These are phyloP conservation scores for Zostera marina DNA, from an alignment of 116 monocot genomes.

Conservation along the genomic window DNA sequence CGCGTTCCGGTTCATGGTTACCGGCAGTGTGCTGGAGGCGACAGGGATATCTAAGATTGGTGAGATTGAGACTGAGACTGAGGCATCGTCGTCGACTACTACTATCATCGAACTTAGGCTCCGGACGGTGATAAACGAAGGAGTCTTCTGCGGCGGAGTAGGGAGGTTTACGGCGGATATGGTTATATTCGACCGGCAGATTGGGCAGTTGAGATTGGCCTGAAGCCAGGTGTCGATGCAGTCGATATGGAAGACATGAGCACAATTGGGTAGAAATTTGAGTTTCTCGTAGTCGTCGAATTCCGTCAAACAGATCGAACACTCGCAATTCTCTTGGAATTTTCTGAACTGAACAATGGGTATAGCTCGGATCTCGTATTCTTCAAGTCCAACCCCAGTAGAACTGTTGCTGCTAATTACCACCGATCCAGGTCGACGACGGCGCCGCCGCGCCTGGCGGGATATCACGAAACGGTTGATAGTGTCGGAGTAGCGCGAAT, in stretches of 20 bases:
- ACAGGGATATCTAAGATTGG: too few species aligned
- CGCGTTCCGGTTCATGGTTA: not conserved
- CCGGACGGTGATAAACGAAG: slow-evolving; percentile 7
- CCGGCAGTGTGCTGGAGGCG: too few species aligned
- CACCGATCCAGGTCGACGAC: not conserved
- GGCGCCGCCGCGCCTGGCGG: not conserved
- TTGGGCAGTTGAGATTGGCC: slow-evolving; percentile 37
- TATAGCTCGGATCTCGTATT: slow-evolving; percentile 20
- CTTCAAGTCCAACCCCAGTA: slow-evolving; percentile 15
- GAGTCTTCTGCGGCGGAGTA: not conserved
- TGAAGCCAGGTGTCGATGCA: slow-evolving; percentile 78
- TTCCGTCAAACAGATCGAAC: slow-evolving; percentile 46
- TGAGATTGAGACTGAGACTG: not conserved
- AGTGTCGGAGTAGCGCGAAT: slow-evolving; percentile 16
- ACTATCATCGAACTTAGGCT: slow-evolving; percentile 3
- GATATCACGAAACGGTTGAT: slow-evolving; percentile 7
- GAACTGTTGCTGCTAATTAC: not conserved
- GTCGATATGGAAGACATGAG: slow-evolving; percentile 59
- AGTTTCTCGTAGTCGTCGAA: slow-evolving; percentile 41
- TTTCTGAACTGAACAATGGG: slow-evolving; percentile 23
- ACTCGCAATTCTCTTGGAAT: slow-evolving; percentile 12
- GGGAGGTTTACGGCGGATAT: not conserved
- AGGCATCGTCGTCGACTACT: not conserved
- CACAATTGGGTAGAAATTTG: slow-evolving; percentile 35
- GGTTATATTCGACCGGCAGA: slow-evolving; percentile 34